Base-by-base conservation (phyloP, 345 rosid genomes). In the Gynandropsis gynandra region DNA sequence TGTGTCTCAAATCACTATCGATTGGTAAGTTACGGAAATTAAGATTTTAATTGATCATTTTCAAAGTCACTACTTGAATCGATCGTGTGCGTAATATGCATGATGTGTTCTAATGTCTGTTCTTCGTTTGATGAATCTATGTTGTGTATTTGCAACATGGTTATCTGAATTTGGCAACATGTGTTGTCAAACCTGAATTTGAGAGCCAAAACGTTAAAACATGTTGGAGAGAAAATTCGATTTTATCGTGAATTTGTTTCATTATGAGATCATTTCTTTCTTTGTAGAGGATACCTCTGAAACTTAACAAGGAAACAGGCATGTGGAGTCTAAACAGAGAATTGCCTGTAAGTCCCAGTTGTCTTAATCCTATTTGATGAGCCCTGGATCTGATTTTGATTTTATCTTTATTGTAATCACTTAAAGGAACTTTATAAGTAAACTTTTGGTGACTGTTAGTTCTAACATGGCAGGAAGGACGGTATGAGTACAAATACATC, bases 401-500 rank as follows among this genome's bases (percentile, higher is more conserved):
- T 21, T n/a, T 49, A 31, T 9, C 18, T n/a, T 49, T 31, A 10
- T 10, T 43, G 35, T 48, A 16, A 18, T 20, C 40, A 14, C 13
- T 47, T 29, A 52, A n/a, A 45, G 0, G 8, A 61, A 40, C 12
- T 16, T 10, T 0, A 4, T 20, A 1, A 4, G 16, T 8, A 56
- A 43, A 61, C 5, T 7, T 11, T 21, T 21, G 40, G 29, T 33
- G 1, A 20, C 8, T 14, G 7, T 13, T 41, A 15, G 2, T 15
- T 49, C 14, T 58, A 44, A 40, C 36, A 63, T 35, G 44, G 72
- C 95, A 92, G 98, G 96, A 82, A 69, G 98, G 98, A 59, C 53
- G 53, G 54, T 92, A 84, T 10, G 98, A 92, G 67, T 92, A 87
- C 76, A 92, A 87, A 63, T 92, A 92, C 65, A 71, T 87, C 32